Percentiles rank a stretch among this genome's conserved stretches.
Conservation (phyloP, 106 monocot species). For the Acorus calamus region DNA sequence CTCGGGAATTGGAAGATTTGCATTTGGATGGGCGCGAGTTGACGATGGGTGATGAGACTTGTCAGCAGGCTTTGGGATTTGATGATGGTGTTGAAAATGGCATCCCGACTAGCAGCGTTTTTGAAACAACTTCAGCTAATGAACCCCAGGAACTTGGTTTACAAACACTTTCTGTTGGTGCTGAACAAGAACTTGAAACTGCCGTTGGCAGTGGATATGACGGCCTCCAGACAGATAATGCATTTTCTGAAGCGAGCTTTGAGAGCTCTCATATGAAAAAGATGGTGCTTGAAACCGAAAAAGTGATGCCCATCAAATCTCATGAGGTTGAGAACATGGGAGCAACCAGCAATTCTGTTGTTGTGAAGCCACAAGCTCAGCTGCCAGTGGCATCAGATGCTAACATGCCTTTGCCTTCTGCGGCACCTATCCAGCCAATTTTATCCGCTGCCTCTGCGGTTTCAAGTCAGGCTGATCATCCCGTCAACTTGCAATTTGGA, state of each 20-base stretch:
- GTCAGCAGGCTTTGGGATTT: conserved; percentile 41
- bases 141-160: conserved; percentile 9
- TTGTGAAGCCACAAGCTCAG: conserved; percentile 3
- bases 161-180: conserved; percentile 3
- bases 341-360: conserved; percentile 6
- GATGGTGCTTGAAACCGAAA: conserved; percentile 33
- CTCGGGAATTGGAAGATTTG: conserved; percentile 19
- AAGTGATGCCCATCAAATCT: conserved; percentile 8
- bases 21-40: conserved; percentile 12
- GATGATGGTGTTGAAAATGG: conserved; percentile 45
- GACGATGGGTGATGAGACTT: conserved; percentile 16
- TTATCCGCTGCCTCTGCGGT: conserved; percentile 21
- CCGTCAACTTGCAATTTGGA: conserved; percentile 79
- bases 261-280: conserved; percentile 4
- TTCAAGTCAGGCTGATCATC: conserved; percentile 36
- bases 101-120: conserved; percentile 28
- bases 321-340: neutral
- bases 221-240: conserved; percentile 8
- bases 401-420: conserved; percentile 14
- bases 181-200: conserved; percentile 3
- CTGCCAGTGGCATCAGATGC: conserved; percentile 5
- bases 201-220: conserved; percentile 5
- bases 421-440: conserved; percentile 13
- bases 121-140: conserved; percentile 18
- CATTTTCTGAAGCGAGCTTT: conserved; percentile 3